phyloP scores from a whole-genome alignment of 768 basidiomycete species.

The Rubroboletus pulcherrimus region DNA sequence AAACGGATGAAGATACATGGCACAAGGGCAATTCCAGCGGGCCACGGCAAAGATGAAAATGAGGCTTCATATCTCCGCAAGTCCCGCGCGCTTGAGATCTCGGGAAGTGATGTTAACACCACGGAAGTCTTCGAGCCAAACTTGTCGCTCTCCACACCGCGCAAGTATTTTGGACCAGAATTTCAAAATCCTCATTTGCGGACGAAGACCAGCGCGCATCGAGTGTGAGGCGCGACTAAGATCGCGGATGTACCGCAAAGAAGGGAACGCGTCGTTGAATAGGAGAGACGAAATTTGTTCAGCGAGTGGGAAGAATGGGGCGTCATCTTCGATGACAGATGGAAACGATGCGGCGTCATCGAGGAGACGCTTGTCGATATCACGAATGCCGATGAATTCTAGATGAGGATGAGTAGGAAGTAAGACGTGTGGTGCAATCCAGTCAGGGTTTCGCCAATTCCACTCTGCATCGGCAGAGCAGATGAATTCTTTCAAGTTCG shows the following conservation, averaged over 20 bases:
- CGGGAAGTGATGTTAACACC: conserved; percentile 56
- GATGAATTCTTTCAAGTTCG: conserved; percentile 65
- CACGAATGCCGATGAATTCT: conserved; percentile 67
- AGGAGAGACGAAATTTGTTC: conserved; percentile 64
- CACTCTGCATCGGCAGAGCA: conserved; percentile 76
- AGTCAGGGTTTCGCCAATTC: conserved; percentile 77
- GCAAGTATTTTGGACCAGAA: conserved; percentile 52
- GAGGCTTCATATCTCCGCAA: conserved; percentile 12
- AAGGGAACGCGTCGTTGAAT: conserved; percentile 57
- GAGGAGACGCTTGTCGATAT: conserved; percentile 59
- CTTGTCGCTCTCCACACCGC: conserved; percentile 49
- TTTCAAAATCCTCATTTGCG: conserved; percentile 35
- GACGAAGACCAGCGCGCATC: conserved; percentile 40
- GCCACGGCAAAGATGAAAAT: background rate
- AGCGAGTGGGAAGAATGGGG: conserved; percentile 59
- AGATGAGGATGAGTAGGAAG: conserved; percentile 60
- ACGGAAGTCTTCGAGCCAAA: conserved; percentile 63
- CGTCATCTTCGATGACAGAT: conserved; percentile 35
- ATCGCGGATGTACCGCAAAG: conserved; percentile 58
- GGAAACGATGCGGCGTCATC: conserved; percentile 39
- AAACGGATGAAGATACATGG: background rate
- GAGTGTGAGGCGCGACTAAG: conserved; percentile 55
- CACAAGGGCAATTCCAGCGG: background rate
- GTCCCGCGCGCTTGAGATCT: conserved; percentile 37
- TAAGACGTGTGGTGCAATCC: conserved; percentile 75